Base-by-base conservation (phyloP, 345 rosid genomes). In the Lumnitzera littorea region DNA sequence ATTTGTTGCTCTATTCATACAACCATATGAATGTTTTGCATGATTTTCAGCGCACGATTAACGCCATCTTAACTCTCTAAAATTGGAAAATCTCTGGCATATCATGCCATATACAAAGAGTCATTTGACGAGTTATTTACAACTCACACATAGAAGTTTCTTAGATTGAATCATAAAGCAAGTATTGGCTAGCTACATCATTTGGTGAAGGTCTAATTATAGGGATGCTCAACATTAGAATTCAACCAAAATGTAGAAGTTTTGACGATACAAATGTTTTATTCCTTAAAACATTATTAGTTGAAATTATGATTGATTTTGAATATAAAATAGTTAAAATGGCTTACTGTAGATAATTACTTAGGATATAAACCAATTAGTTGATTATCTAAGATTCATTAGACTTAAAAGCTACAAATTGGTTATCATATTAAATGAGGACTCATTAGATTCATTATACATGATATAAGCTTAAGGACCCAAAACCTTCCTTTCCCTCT, bases 1-100 rank as follows among this genome's bases (percentile, higher is more conserved):
- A 64, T 46, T 48, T 53, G 62, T 31, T 82, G 2, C 52, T 79
- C 12, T 79, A 77, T 47, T 65, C 82, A 0, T 79, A 82, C 56
- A 70, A 58, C 57, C 79, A n/a, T n/a, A n/a, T n/a, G n/a, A n/a
- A 79, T 55, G 77, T 61, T 46, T 31, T 75, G 36, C 72, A 77
- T 15, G 84, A 80, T n/a, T 4, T 82, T 82, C 23, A 82, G 82
- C 15, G 80, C 82, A 10, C 76, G 75, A 67, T 76, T 79, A 29
- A 79, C 84, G 2, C 51, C 25, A 2, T 72, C 75, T n/a, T 79
- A 79, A 23, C 50, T 77, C 13, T 53, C 68, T 12, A 70, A 70
- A 63, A 61, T 79, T 15, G 80, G 76, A 64, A 72, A 61, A 54
- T 70, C 68, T 48, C 74, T 81, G 0, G 72, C 81, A 67, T 81